Base-by-base conservation (phyloP, 2,329 filamentous ascomycete species). In the Zopfia rhizophila region DNA sequence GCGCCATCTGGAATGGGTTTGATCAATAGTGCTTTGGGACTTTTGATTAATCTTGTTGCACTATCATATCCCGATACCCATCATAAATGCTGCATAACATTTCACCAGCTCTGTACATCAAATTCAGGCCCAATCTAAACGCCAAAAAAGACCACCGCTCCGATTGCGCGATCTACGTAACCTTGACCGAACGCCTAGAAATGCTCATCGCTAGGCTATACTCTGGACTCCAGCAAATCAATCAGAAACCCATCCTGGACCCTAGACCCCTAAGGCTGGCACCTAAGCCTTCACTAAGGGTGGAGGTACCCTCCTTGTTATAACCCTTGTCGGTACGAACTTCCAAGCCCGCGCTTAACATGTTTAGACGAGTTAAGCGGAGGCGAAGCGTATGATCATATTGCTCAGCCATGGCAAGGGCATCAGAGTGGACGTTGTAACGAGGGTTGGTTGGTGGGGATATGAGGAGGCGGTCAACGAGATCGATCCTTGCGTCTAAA, bases 401-500 rank as follows among this genome's bases (percentile, higher is more conserved):
- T 19, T 82, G 80, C 42, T 82, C 81, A 2, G 91, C 84, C 46
- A 85, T 84, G 14, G 83, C 76, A 16, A 96, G 76, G 0, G 88
- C 85, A 5, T 86, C 79, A 18, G 78, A 75, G 66, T 97, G 91
- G 61, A 95, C 85, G 35, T 83, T 78, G 10, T 79, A 77, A 24
- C 93, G 84, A 3, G 84, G 74, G 47, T 93, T 82, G 8, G 78
- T 80, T 17, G 86, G 81, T 5, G 87, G 84, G 1, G 89, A 88
- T 8, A 91, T 83, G 4, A 97, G 82, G 2, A 95, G 77, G 71
- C 84, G 82, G 59, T 94, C 88, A 48, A 95, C 90, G 0, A 89
- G 82, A 66, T 99, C 91, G 48, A 99, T 87, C 19, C 91, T 83
- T 6, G 91, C 91, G 55, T 91, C 80, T 8, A 99, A 76, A 1